These are phyloP conservation scores for Platanus orientalis DNA, from an alignment of 164 flowering plant species.

Conservation along the genomic window DNA sequence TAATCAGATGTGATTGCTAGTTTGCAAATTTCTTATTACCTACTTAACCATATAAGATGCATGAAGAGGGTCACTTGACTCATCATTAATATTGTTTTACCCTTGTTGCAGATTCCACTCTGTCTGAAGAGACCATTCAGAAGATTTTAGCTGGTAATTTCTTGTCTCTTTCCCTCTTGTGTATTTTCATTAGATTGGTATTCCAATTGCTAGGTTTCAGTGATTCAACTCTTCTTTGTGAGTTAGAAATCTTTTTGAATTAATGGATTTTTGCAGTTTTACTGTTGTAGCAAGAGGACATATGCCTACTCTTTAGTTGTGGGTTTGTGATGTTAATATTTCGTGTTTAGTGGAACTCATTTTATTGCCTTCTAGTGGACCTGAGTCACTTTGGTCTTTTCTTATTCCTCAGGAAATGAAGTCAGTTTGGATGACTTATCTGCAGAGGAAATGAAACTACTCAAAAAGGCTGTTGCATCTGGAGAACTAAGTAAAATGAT, in stretches of 20 bases:
- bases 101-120: conserved; percentile 38
- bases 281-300: too few relatives aligned
- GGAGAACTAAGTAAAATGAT: conserved; percentile 91
- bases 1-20: not conserved
- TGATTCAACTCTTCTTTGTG: too few relatives aligned
- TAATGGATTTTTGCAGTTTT: too few relatives aligned
- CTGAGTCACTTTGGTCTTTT: not conserved
- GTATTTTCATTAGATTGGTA: not conserved
- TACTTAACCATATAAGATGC: not conserved
- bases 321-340: not conserved
- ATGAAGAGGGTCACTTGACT: not conserved
- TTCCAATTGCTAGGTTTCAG: not conserved
- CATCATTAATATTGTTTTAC: conserved; percentile 9
- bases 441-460: conserved; percentile 56
- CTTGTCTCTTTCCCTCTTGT: not conserved
- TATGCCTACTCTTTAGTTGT: too few relatives aligned
- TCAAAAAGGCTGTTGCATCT: conserved; percentile 79
- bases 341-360: too few relatives aligned
- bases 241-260: too few relatives aligned
- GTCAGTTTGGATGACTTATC: conserved; percentile 62
- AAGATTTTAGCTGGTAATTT: conserved; percentile 71
- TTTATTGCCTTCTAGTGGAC: too few relatives aligned
- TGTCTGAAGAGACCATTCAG: conserved; percentile 73
- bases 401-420: conserved; percentile 43
- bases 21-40: not conserved